Percentiles rank a stretch among this genome's conserved stretches.
phyloP scores from a whole-genome alignment of 78 protist genomes.

The Abeoforma whisleri region DNA sequence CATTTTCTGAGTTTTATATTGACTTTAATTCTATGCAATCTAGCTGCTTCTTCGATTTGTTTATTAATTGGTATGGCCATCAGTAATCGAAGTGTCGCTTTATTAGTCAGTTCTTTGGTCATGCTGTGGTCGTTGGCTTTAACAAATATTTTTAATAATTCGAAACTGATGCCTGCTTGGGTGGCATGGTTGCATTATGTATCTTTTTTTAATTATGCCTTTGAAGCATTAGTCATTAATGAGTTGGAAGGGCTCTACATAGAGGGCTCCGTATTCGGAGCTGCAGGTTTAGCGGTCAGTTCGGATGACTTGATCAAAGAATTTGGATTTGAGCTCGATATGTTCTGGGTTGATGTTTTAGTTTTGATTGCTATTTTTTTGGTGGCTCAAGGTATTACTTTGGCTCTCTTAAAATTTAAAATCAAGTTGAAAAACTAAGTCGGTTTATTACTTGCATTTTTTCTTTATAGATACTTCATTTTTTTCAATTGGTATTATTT shows the following conservation, averaged over 20 bases:
- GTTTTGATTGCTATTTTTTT: not conserved
- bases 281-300: not conserved
- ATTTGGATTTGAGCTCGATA: conserved; percentile 12
- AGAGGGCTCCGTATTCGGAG: conserved; percentile 3
- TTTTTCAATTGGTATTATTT: too few relatives aligned
- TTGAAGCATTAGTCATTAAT: conserved; percentile 23
- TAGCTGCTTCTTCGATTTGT: conserved; percentile 58
- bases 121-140: conserved; percentile 44
- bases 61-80: conserved; percentile 54
- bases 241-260: conserved; percentile 7
- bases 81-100: conserved; percentile 51
- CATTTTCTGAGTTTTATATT: conserved; percentile 4
- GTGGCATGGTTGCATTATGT: conserved; percentile 42
- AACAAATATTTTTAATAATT: conserved; percentile 37
- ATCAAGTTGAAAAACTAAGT: not conserved
- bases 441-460: not conserved
- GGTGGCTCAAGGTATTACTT: not conserved
- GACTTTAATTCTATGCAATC: conserved; percentile 45
- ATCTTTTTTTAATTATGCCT: conserved; percentile 43
- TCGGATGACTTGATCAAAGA: not conserved
- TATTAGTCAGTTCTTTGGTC: conserved; percentile 51
- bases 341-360: not conserved
- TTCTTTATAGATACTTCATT: too few relatives aligned
- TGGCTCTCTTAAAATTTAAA: not conserved
- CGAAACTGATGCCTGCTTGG: conserved; percentile 14